Base-by-base conservation (phyloP, 148 eudicot genomes). In the Persicaria maculosa region DNA sequence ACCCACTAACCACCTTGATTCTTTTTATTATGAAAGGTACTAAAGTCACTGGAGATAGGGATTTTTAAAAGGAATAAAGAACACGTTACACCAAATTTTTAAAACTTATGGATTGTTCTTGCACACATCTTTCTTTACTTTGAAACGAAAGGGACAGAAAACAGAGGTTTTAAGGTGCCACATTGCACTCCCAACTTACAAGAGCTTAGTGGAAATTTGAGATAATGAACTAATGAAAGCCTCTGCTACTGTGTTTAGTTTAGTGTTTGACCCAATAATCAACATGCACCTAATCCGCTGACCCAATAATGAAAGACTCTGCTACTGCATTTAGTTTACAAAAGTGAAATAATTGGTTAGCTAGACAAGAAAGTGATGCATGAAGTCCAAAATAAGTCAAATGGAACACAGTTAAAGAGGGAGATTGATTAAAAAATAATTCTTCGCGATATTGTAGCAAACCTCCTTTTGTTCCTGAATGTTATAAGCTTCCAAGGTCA, bases 21-120 rank as follows among this genome's bases (percentile, higher is more conserved):
- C 40, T 31, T 31, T 3, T 31, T 31, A 31, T 31, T 31, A 31
- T 31, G 40, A 31, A 31, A 31, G 40, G 40, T 31, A 31, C 40
- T 1, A 31, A 31, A 31, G 40, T 31, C 40, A 31, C 40, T 1
- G 40, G 52, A 48, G 57, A 74, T 45, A 19, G 50, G 36, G 50
- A 31, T 15, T 14, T 11, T 11, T 17, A 71, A 79, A 57, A 46
- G 77, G 48, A 84, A 86, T 19, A 80, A 77, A 74, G 75, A 52
- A 31, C 40, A 31, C 40, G 40, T 31, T 31, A 31, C 40, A 31
- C 40, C 40, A 31, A 31, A 31, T 31, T 31, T 31, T 31, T 31
- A 2, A 31, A 31, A 31, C 40, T 31, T 31, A 31, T 31, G 40
- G 40, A 31, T 31, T 31, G 40, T 31, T 31, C 40, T 48, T 48